Percentiles rank a stretch among this genome's conserved stretches.
These are phyloP conservation scores for Phytophthora nicotianae DNA, from an alignment of 352 stramenopile genomes.

Conservation along the genomic window DNA sequence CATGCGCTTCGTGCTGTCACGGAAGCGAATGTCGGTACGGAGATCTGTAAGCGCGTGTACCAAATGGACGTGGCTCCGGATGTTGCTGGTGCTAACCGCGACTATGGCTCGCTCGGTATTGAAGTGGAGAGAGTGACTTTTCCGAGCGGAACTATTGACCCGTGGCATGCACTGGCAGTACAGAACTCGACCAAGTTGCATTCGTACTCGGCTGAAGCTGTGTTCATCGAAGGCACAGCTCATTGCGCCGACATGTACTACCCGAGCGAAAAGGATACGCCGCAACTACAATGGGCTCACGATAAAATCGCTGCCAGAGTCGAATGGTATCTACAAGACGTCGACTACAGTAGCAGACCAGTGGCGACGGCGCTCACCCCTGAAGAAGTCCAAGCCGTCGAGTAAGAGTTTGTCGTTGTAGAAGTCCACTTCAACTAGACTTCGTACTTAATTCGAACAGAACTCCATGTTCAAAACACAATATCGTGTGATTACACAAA, in stretches of 20 bases:
- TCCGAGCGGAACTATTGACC: constrained; percentile 82
- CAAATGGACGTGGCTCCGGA: constrained; percentile 67
- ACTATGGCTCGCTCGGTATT: constrained; percentile 80
- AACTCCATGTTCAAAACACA: background rate
- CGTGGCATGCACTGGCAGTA: constrained; percentile 84
- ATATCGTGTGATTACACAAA: background rate
- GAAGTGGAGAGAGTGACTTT: constrained; percentile 85
- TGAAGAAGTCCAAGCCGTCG: constrained; percentile 24
- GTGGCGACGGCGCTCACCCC: constrained; percentile 2
- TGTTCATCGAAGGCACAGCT: constrained; percentile 84
- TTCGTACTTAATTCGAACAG: background rate
- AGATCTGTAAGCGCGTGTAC: constrained; percentile 88
- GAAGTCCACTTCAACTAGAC: constrained; percentile 9
- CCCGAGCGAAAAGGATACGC: constrained; percentile 56
- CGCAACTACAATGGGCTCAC: constrained; percentile 69
- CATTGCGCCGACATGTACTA: constrained; percentile 88
- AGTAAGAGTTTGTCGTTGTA: constrained; percentile 13
- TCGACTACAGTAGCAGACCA: constrained; percentile 2
- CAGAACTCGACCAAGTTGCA: constrained; percentile 70
- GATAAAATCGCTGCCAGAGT: constrained; percentile 62
- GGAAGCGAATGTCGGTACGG: constrained; percentile 63
- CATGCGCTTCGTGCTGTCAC: constrained; percentile 72
- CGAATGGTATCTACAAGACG: constrained; percentile 43
- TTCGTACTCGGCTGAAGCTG: constrained; percentile 53
- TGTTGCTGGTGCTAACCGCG: constrained; percentile 63